phyloP scores from a whole-genome alignment of 495 filamentous ascomycete species.

The Penicillium flavigenum region DNA sequence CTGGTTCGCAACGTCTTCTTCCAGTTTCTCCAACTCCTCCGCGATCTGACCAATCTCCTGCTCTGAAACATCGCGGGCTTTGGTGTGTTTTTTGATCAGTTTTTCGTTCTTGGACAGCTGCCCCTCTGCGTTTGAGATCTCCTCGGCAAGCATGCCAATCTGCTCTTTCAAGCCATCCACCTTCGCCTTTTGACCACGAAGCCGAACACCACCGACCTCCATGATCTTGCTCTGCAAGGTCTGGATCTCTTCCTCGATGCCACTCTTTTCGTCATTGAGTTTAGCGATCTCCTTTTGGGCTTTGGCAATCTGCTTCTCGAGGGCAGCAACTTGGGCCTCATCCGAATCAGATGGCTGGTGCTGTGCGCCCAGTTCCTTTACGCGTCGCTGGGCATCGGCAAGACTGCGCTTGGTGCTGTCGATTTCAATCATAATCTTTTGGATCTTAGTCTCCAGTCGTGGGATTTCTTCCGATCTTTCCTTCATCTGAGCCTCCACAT shows the following conservation, averaged over 20 bases:
- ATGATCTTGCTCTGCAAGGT: constrained; percentile 92
- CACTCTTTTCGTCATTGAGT: constrained; percentile 75
- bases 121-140: constrained; percentile 80
- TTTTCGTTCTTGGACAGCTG: constrained; percentile 89
- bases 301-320: constrained; percentile 70
- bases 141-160: constrained; percentile 74
- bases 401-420: constrained; percentile 84
- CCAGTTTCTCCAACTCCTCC: constrained; percentile 70
- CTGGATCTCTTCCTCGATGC: constrained; percentile 89
- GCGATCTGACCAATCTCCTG: constrained; percentile 71
- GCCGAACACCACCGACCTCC: constrained; percentile 91
- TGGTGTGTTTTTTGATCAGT: constrained; percentile 81
- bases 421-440: constrained; percentile 87
- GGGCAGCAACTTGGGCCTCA: constrained; percentile 60
- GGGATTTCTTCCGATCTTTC: constrained; percentile 81
- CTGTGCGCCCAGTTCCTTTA: constrained; percentile 76
- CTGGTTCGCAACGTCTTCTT: constrained; percentile 74
- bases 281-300: constrained; percentile 74
- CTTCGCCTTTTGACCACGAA: constrained; percentile 85
- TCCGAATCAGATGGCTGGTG: constrained; percentile 78
- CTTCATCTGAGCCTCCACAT: constrained; percentile 69
- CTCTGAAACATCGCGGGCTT: constrained; percentile 69
- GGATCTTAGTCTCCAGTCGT: constrained; percentile 80
- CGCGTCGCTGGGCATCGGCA: constrained; percentile 75
- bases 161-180: constrained; percentile 91